A percentile compares a stretch with the other conserved stretches of the same genome.
phyloP scores from a whole-genome alignment of 768 basidiomycete genomes.

The Crassisporium funariophilum region DNA sequence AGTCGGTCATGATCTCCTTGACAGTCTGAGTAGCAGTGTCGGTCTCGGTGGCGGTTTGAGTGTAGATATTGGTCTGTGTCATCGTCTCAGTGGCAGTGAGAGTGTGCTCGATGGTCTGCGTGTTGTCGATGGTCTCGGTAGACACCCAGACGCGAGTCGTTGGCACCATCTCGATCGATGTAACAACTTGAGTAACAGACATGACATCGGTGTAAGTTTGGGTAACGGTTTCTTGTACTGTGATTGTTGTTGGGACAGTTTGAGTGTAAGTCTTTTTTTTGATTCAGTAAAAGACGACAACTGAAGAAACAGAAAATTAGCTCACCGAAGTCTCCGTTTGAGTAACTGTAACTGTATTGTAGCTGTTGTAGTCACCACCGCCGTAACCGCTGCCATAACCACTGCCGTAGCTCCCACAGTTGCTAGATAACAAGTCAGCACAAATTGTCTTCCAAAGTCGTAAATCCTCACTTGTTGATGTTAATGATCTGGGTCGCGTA shows the following conservation, averaged over 20 bases:
- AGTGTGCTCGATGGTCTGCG: constrained; percentile 57
- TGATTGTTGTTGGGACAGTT: constrained; percentile 46
- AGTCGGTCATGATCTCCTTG: constrained; percentile 56
- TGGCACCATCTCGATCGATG: constrained; percentile 56
- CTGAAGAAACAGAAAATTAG: background rate
- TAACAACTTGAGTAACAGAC: constrained; percentile 48
- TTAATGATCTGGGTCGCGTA: constrained; percentile 69
- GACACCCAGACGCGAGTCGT: constrained; percentile 70
- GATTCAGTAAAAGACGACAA: background rate
- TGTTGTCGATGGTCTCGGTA: constrained; percentile 63
- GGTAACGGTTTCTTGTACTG: constrained; percentile 42
- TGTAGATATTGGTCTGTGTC: constrained; percentile 58
- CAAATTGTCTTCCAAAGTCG: background rate
- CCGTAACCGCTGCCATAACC: constrained; percentile 13
- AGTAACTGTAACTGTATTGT: constrained; percentile 22
- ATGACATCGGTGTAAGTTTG: constrained; percentile 41
- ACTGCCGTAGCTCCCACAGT: constrained; percentile 15
- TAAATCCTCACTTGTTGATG: constrained; percentile 21
- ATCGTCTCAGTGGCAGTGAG: constrained; percentile 63
- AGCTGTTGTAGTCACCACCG: constrained; percentile 13
- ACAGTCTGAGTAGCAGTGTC: constrained; percentile 50
- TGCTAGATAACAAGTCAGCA: constrained; percentile 14
- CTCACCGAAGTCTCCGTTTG: constrained; percentile 4
- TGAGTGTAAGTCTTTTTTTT: constrained; percentile 29
- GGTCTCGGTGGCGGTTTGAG: constrained; percentile 48